Evolutionary conservation across 257 asterid genomes (phyloP).

Genomic region (Solanum stenotomum): DNA sequence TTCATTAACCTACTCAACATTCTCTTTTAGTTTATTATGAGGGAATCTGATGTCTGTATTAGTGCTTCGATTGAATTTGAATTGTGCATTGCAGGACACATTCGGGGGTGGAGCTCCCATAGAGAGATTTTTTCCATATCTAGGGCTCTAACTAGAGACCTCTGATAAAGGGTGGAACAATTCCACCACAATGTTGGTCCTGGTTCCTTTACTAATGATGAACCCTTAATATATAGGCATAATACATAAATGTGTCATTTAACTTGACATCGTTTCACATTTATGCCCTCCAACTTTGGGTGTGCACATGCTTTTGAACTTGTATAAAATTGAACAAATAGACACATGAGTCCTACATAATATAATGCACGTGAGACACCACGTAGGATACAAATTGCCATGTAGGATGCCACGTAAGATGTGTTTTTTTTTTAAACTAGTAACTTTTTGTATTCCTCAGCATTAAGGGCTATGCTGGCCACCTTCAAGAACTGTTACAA

Average conservation of each 20-base stretch:
- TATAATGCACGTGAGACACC: not conserved
- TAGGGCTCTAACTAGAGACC: not conserved
- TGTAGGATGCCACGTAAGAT: no score
- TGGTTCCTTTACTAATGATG: not conserved
- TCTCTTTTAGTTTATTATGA: not conserved
- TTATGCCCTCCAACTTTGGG: not conserved
- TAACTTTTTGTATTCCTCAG: no score
- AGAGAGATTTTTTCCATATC: no score
- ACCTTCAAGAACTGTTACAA: no score
- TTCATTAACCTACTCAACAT: not conserved
- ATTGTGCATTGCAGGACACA: not conserved
- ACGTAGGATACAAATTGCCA: no score
- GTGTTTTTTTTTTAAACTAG: not conserved
- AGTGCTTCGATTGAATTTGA: not conserved
- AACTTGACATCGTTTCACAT: not conserved
- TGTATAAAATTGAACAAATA: no score
- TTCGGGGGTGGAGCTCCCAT: not conserved
- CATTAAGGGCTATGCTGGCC: no score
- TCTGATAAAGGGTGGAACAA: not conserved
- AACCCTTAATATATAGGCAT: not conserved
- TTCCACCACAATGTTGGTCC: not conserved
- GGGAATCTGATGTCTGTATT: not conserved
- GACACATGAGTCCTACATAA: not conserved
- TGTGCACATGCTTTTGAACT: not conserved
- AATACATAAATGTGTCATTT: not conserved